Percentiles rank a stretch among this genome's conserved stretches.
Evolutionary conservation across 495 filamentous ascomycete genomes (phyloP).

Genomic region (Margaritispora aquatica): DNA sequence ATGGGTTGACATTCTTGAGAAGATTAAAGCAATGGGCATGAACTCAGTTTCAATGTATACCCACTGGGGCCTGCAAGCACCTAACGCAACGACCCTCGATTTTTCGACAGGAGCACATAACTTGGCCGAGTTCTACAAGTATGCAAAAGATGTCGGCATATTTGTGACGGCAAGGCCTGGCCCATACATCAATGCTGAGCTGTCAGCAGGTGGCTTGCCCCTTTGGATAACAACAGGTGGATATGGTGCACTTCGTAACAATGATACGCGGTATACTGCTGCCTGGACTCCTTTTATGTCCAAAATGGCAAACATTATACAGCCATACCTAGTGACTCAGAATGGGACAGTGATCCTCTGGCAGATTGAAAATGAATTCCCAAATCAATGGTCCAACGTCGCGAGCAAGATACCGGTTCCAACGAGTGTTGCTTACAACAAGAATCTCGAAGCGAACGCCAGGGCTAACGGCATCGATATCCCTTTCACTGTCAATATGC

Average conservation of each 20-base stretch:
- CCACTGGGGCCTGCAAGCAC: neutral
- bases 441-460: neutral
- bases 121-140: neutral
- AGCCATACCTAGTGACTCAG: neutral
- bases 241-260: neutral
- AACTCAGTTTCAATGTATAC: neutral
- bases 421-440: neutral
- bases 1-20: neutral
- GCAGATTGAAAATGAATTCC: neutral
- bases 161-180: neutral
- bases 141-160: neutral
- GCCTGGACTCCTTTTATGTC: neutral
- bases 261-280: neutral
- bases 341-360: neutral
- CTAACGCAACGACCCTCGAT: neutral
- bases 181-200: slow-evolving; percentile 1
- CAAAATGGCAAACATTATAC: neutral
- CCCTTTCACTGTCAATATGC: neutral
- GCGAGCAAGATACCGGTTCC: neutral
- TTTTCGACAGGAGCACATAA: neutral
- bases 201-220: neutral
- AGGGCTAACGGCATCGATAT: neutral
- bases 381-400: neutral
- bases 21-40: neutral
- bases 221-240: neutral